Base-by-base conservation (phyloP, 371 early-diverging fungal genomes). In the Coemansia sp. region DNA sequence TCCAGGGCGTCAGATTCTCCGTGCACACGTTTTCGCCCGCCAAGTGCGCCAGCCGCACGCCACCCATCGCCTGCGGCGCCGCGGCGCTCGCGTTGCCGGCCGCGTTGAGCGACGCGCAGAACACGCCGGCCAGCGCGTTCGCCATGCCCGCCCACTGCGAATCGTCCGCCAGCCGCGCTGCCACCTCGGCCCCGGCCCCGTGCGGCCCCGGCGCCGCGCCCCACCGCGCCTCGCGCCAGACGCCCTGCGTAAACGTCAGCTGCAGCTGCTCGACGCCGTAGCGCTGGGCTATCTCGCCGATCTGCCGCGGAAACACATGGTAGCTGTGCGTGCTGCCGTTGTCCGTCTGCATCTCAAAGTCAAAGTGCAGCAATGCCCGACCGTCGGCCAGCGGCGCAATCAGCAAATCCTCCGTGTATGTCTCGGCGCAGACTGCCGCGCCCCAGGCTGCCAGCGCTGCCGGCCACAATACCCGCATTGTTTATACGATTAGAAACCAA, bases 1-100 rank as follows among this genome's bases (percentile, higher is more conserved):
- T 83, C 93, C 94, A 97, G 8, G 98, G 97, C 4, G 97, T 96
- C 72, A 98, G 79, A 76, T 98, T 98, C 70, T 97, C 99, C 2
- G 98, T 98, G 71, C 99, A 98, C 0, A 94, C 91, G 65, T 87
- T 89, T 71, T 98, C 99, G 65, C 90, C 89, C 1, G 96, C 90
- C 32, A 98, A 80, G 5, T 85, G 79, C 1, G 90, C 92, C 62
- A 91, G 93, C 9, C 66, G 58, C 49, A 63, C 16, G 20, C 39
- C 32, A 41, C 57, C 38, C 11, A 90, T 84, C 20, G 88, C 68
- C 50, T 71, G 65, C 4, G 94, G 94, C 57, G 83, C 80, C 4
- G 86, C 85, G 0, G 93, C 91, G 54, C 84, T 84, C n/a, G 89
- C 84, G 34, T 86, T 81, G 71, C 93, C 93, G 50, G 95, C 89